Conservation (phyloP, 805 yeast species). For the Ogataea naganishii region DNA sequence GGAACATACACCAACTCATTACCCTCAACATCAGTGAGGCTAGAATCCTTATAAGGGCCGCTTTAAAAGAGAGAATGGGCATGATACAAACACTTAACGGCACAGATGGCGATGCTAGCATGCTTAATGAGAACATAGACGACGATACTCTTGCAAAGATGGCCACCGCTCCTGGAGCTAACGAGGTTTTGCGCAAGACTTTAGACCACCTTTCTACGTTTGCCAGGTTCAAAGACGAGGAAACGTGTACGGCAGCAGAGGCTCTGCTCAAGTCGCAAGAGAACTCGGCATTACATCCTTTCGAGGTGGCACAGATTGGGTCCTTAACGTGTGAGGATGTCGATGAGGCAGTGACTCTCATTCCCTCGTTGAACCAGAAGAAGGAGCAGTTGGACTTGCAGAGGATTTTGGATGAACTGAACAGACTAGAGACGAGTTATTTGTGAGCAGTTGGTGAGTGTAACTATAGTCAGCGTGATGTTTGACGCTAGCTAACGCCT, state of each 20-base stretch:
- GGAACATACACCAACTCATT: constrained; percentile 66
- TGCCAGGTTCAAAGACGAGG: constrained; percentile 85
- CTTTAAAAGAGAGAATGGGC: constrained; percentile 64
- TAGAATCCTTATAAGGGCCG: constrained; percentile 81
- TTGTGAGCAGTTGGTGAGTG: too few relatives aligned
- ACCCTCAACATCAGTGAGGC: constrained; percentile 89
- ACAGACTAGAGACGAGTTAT: constrained; percentile 45
- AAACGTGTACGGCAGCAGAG: constrained; percentile 90
- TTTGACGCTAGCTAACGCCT: too few relatives aligned
- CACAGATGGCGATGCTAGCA: constrained; percentile 17
- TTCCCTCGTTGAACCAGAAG: constrained; percentile 78
- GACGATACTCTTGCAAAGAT: constrained; percentile 41
- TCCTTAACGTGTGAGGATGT: constrained; percentile 92
- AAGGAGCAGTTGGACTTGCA: constrained; percentile 83
- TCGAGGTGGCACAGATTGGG: constrained; percentile 83
- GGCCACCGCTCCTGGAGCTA: constrained; percentile 63
- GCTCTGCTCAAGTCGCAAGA: constrained; percentile 69
- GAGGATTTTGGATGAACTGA: constrained; percentile 77
- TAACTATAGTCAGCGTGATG: too few relatives aligned
- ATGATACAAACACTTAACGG: constrained; percentile 33
- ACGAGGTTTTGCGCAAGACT: constrained; percentile 86
- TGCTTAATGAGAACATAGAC: constrained; percentile 27
- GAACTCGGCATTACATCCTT: constrained; percentile 78
- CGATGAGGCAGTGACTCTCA: constrained; percentile 89
- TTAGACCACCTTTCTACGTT: constrained; percentile 78